Base-by-base conservation (phyloP, 176 grass and related monocot species). In the Neostapfia colusana region DNA sequence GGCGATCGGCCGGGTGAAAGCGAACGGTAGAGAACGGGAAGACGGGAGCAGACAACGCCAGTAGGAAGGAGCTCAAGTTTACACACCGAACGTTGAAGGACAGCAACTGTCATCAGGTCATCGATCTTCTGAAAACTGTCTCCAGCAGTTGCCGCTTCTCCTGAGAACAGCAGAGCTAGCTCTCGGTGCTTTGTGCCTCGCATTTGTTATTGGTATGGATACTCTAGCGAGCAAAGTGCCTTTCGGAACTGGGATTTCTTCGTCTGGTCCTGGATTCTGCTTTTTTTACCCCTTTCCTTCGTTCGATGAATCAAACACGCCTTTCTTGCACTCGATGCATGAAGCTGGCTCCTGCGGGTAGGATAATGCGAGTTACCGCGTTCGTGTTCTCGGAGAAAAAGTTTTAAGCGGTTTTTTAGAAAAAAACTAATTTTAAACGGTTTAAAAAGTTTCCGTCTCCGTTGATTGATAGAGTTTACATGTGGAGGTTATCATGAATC, bases 221-320 rank as follows among this genome's bases (percentile, higher is more conserved):
- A 24, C 58, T 84, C 85, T 53, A 21, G 38, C 68, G 82, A 43
- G 12, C 18, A 14, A 10, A 12, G 28, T 63, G 79, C 17, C 40
- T 53, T 79, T 76, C 37, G 87, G 65, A 51, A 77, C 72, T 89
- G 79, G 75, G 79, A 89, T 78, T 42, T 35, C 86, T n/a, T 38
- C 82, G 69, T 89, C 64, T 51, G 21, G 65, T 89, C 75, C 49
- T 8, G 28, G 79, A 83, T 79, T 87, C 24, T 49, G 39, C 42
- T n/a, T n/a, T n/a, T 25, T 4, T n/a, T 13, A 0, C 46, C 24
- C 31, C 17, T 12, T 31, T 13, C 4, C 26, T 40, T 58, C 26
- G 5, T 59, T 24, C 58, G 0, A 0, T 41, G 28, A 20, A 64
- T 43, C 26, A 31, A 17, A 50, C 34, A 65, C 78, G 49, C 23